Evolutionary conservation across 805 yeast genomes (phyloP), one percentile per base, ranked within the genome.

Genomic region (Pichia eremophila): DNA sequence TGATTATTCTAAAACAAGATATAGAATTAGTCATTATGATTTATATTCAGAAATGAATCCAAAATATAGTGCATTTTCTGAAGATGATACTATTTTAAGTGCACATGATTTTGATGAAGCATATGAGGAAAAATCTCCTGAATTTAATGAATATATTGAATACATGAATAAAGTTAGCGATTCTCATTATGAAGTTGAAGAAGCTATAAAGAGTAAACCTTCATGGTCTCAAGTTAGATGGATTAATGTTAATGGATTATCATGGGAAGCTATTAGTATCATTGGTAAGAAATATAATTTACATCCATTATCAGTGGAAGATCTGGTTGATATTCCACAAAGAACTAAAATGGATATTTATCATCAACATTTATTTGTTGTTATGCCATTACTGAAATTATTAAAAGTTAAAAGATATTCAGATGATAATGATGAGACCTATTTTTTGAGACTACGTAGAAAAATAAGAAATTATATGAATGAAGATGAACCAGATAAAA

Each of bases 271-370:
- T 8, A 71, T 79, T 8, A 66, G 74, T 9, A 59, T 70, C 0
- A 65, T 79, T 39, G 72, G 75, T 2, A 61, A 68, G 39, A 60
- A 63, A 43, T 78, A 69, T 56, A 59, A 66, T 18, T 59, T 79
- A 19, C 84, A 79, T 57, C 69, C 79, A 25, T 62, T 79, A 41
- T 77, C 83, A 0, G 65, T 79, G 41, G 84, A 79, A 57, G 83
- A 79, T 56, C 72, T 79, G 78, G 73, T 79, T 41, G 83, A 79
- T 59, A 69, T 77, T 28, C 83, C 83, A 5, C 81, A 77, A 49
- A 62, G 84, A 28, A 77, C 83, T 0, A 79, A 79, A 53, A 68
- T 71, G 40, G 83, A 79, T 52, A 61, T 71, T n/a, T 79, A 75
- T 51, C 68, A 73, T 3, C 63, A 61, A 32, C 80, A 74, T 52